Conservation (phyloP, 2,329 filamentous ascomycete genomes). For the Diaporthe aspalathi region DNA sequence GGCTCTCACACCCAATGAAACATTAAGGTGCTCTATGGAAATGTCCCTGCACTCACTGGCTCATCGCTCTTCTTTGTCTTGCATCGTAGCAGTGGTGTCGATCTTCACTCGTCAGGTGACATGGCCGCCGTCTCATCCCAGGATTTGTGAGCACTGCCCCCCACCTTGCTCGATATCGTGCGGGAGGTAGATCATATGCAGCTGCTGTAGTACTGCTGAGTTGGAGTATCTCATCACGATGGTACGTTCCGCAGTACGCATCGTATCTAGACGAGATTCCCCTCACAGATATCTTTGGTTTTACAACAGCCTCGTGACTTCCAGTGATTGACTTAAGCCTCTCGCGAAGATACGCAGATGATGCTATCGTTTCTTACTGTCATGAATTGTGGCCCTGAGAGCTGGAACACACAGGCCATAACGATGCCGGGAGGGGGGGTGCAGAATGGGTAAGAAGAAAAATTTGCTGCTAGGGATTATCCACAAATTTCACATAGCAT, state of each 20-base stretch:
- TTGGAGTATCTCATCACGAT: neutral
- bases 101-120: neutral
- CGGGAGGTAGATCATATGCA: no score
- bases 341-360: neutral
- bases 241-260: neutral
- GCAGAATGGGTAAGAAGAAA: neutral
- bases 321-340: accelerated
- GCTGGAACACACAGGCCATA: neutral
- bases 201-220: neutral
- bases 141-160: neutral
- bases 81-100: no score
- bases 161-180: neutral
- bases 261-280: neutral
- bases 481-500: no score
- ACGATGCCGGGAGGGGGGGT: neutral
- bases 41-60: no score
- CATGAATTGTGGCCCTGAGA: neutral
- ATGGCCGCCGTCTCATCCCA: neutral
- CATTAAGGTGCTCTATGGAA: no score
- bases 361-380: no score
- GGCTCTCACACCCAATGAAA: no score
- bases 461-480: no score
- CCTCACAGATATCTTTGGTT: neutral
- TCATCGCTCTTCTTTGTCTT: no score
- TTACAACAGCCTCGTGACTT: neutral